Evolutionary conservation across 768 basidiomycete species (phyloP).

Genomic region (Symmetrospora coprosmae): DNA sequence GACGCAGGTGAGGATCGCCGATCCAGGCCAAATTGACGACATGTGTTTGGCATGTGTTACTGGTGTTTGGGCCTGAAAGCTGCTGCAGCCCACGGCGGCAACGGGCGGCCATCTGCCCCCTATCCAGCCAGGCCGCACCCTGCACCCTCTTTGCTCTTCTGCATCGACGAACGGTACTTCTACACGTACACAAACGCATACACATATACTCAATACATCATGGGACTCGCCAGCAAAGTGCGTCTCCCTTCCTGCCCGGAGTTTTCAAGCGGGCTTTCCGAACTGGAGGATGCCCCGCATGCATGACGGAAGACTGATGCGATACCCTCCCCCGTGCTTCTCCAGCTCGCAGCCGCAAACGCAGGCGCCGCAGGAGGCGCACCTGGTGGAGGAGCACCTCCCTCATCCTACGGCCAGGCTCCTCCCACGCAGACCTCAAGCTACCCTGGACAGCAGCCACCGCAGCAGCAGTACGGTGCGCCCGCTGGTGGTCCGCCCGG

Average conservation of each 20-base stretch:
- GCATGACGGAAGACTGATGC: constrained; percentile 19
- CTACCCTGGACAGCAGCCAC: constrained; percentile 12
- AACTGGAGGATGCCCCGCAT: not conserved
- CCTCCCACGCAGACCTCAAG: not conserved
- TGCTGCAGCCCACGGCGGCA: no score
- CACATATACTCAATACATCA: not conserved
- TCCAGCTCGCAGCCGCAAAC: constrained; percentile 22
- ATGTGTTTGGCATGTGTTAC: no score
- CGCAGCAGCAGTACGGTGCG: constrained; percentile 1
- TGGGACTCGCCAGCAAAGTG: constrained; percentile 24
- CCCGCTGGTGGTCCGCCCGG: constrained; percentile 6
- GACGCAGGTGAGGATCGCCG: no score
- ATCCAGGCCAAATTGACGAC: no score
- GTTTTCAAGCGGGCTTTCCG: not conserved
- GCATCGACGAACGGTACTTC: no score
- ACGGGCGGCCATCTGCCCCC: no score
- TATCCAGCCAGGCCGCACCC: no score
- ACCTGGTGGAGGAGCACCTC: constrained; percentile 7
- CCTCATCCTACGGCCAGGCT: not conserved
- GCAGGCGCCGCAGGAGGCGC: constrained; percentile 22
- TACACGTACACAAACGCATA: no score
- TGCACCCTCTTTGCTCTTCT: no score
- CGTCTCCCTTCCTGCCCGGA: not conserved
- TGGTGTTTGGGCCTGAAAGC: no score
- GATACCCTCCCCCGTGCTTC: not conserved